Base-by-base conservation (phyloP, 202 grass and related monocot species). In the Musa balbisiana region DNA sequence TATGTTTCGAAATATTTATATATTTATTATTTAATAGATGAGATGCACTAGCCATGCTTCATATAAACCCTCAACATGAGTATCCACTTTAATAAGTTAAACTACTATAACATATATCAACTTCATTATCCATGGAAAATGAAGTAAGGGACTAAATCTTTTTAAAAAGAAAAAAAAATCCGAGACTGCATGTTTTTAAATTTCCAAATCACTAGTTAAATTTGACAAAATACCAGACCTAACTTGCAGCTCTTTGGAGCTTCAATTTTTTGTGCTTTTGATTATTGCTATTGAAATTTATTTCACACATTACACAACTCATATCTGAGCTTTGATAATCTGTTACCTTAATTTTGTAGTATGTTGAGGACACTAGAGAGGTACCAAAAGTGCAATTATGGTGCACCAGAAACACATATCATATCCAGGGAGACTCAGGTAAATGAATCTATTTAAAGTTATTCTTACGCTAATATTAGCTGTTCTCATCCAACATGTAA, bases 291-390 rank as follows among this genome's bases (percentile, higher is more conserved):
- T 6, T 43, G 33, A 43, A 43, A 8, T 43, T 6, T 43, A 43
- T 43, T 43, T 43, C 33, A 43, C 33, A 43, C 0, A 43, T 43
- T 43, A 43, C 0, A 5, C 4, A 43, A 43, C 33, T 6, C 17
- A 60, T n/a, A 60, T 6, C 6, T n/a, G 56, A 3, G 17, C 56
- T 60, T 20, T 60, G 19, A 16, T 60, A 60, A 58, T 58, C n/a
- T 58, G 33, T 65, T 25, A 65, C 14, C 25, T 25, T 20, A 65
- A 27, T 66, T 51, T 2, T 72, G 26, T 51, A 73, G 70, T 25
- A 73, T 73, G 51, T 15, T 73, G 70, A 73, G 53, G 70, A 73
- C 70, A 73, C 20, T 73, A 11, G 51, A 73, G 52, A 73, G 70
- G 52, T 73, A 73, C 3, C 51, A 73, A 73, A 73, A 73, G 10